phyloP scores from a whole-genome alignment of 345 rosid genomes.

The Lumnitzera littorea region DNA sequence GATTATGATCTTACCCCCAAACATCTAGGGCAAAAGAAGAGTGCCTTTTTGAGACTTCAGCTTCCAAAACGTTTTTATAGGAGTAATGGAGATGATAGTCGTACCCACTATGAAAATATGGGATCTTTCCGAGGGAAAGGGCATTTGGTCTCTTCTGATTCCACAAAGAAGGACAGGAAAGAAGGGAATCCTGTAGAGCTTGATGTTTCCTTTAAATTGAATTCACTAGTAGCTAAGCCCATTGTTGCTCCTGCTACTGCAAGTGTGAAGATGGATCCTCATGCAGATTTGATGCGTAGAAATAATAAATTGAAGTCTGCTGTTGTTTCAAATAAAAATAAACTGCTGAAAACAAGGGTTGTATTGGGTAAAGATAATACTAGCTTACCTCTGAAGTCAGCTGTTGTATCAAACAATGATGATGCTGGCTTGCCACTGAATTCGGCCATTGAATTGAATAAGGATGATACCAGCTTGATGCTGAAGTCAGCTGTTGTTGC shows the following conservation, averaged over 20 bases:
- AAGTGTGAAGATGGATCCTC: constrained; percentile 21
- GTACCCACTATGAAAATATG: constrained; percentile 26
- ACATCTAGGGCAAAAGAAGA: constrained; percentile 70
- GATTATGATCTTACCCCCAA: constrained; percentile 41
- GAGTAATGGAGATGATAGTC: constrained; percentile 40
- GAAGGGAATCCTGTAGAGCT: constrained; percentile 60
- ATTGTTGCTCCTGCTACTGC: constrained; percentile 28
- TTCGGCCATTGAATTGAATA: constrained; percentile 23
- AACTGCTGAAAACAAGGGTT: not conserved
- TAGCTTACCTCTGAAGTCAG: not conserved
- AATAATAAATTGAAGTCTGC: constrained; percentile 45
- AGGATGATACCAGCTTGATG: constrained; percentile 21
- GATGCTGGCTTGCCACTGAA: constrained; percentile 5
- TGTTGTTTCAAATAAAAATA: constrained; percentile 21
- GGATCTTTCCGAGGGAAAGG: constrained; percentile 45
- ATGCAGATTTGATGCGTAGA: constrained; percentile 32
- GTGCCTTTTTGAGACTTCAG: constrained; percentile 84
- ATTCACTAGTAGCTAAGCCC: constrained; percentile 73
- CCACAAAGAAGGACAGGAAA: constrained; percentile 35
- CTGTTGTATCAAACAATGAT: not conserved
- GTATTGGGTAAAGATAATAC: not conserved
- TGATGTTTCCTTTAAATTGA: constrained; percentile 82
- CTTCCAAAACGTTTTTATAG: constrained; percentile 30
- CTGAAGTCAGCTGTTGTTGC: not conserved
- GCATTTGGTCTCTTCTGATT: constrained; percentile 25